A percentile compares a stretch with the other conserved stretches of the same genome.
These are phyloP conservation scores for Eimeria necatrix DNA, from an alignment of 169 alveolate species.

Conservation along the genomic window DNA sequence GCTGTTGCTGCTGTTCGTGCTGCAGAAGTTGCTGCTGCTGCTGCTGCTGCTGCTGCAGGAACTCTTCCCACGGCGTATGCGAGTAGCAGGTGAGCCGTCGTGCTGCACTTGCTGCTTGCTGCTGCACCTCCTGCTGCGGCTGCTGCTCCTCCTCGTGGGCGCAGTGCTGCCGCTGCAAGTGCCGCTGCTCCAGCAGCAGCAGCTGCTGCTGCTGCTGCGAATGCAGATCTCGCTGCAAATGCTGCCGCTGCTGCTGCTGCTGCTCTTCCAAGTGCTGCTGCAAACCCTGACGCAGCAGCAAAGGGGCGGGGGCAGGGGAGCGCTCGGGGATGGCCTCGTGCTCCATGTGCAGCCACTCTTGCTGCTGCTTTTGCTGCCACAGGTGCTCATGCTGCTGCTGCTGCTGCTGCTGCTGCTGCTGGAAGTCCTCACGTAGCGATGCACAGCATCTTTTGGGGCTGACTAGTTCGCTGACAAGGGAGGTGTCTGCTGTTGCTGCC, in stretches of 20 bases:
- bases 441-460: neutral
- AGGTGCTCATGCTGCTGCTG: constrained; percentile 27
- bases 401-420: constrained; percentile 24
- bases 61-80: neutral
- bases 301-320: neutral
- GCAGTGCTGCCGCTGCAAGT: constrained; percentile 3
- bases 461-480: neutral
- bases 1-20: neutral
- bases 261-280: constrained; percentile 4
- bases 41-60: neutral
- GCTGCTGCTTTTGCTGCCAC: constrained; percentile 55
- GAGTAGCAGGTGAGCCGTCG: neutral
- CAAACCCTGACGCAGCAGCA: neutral
- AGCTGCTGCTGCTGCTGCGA: neutral
- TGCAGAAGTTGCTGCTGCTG: neutral
- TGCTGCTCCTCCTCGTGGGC: too few relatives aligned
- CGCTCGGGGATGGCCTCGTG: neutral
- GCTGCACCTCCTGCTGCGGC: neutral
- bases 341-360: constrained; percentile 8
- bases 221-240: neutral
- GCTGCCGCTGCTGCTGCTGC: constrained; percentile 23
- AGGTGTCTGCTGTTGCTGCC: too few relatives aligned
- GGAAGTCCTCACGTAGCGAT: neutral
- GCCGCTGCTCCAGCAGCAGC: constrained; percentile 33
- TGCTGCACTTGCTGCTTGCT: neutral